Conservation (phyloP, 306 rosid genomes). For the Vachellia collinsii region DNA sequence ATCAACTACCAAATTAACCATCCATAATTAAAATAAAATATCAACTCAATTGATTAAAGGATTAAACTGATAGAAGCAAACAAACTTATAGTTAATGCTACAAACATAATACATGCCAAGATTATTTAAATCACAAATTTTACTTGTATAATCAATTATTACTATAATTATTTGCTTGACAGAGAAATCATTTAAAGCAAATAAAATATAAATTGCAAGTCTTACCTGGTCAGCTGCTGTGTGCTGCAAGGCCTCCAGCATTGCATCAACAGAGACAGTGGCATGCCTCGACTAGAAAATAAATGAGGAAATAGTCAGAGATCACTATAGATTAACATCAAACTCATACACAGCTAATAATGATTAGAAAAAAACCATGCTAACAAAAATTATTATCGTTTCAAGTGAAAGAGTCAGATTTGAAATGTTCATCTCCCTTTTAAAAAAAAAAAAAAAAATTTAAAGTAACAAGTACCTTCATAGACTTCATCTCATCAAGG, state of each 20-base stretch:
- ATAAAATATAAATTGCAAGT: slow-evolving; percentile 7
- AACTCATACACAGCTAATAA: too few species aligned
- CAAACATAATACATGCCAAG: neutral
- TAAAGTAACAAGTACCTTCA: slow-evolving; percentile 49
- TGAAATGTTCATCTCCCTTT: too few species aligned
- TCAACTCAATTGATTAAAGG: neutral
- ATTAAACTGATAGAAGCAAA: neutral
- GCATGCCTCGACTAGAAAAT: slow-evolving; percentile 67
- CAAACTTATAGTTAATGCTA: neutral
- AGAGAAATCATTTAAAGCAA: neutral
- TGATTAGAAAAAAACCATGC: too few species aligned
- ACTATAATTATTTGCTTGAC: slow-evolving; percentile 1
- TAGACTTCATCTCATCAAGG: slow-evolving; percentile 94
- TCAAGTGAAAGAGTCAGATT: too few species aligned
- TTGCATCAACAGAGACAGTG: slow-evolving; percentile 78
- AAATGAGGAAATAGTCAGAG: too few species aligned
- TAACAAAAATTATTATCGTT: too few species aligned
- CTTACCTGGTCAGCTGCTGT: slow-evolving; percentile 38
- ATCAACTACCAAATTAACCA: neutral
- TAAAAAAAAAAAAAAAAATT: too few species aligned
- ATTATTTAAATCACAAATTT: neutral
- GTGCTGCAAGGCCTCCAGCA: slow-evolving; percentile 82
- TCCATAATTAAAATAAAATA: neutral
- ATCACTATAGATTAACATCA: too few species aligned
- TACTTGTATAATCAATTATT: neutral